Conservation (phyloP, 306 rosid genomes). For the Benincasa hispida region DNA sequence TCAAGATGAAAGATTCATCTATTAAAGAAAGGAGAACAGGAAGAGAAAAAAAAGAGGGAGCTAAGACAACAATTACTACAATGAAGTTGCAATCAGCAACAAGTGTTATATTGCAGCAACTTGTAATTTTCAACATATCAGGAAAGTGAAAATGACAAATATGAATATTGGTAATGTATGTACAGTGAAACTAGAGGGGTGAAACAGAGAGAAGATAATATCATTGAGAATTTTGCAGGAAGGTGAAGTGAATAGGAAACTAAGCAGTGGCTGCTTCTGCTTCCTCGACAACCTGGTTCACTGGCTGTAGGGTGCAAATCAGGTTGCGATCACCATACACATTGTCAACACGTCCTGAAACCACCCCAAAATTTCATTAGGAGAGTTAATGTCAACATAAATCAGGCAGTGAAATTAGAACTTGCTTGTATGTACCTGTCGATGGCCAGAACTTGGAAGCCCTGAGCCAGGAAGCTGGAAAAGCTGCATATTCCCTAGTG, state of each 20-base stretch:
- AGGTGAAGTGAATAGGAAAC: conserved; percentile 10
- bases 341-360: conserved; percentile 59
- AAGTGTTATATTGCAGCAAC: conserved; percentile 6
- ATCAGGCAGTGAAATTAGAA: not conserved
- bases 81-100: conserved; percentile 6
- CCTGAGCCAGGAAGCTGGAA: conserved; percentile 91
- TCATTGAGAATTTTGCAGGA: conserved; percentile 16
- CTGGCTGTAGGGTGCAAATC: conserved; percentile 82
- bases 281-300: conserved; percentile 63
- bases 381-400: not conserved
- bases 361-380: not conserved
- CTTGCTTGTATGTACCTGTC: conserved; percentile 42
- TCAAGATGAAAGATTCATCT: not conserved
- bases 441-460: conserved; percentile 84
- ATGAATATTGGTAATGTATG: conserved; percentile 16
- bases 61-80: not conserved
- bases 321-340: conserved; percentile 99
- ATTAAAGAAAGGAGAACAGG: not conserved
- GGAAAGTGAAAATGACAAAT: not conserved
- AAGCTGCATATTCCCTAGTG: conserved; percentile 89
- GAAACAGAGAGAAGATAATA: conserved; percentile 6
- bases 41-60: not conserved
- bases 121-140: not conserved
- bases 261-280: conserved; percentile 89
- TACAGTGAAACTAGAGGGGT: conserved; percentile 10